Base-by-base conservation (phyloP, 805 yeast genomes). In the Clavispora vitiphila region DNA sequence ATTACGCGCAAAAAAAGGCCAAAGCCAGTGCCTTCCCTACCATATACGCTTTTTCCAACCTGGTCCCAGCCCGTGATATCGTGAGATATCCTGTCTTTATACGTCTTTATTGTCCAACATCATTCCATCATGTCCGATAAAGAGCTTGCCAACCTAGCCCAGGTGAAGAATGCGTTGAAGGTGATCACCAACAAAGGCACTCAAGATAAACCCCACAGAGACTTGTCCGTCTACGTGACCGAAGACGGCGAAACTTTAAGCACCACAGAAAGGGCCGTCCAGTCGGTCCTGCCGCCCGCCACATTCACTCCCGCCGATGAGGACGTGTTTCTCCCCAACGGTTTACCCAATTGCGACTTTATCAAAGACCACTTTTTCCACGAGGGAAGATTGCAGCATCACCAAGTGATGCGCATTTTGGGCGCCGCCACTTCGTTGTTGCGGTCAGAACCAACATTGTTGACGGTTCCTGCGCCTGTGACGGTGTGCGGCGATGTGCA, bases 401-500 rank as follows among this genome's bases (percentile, higher is more conserved):
- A 69, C 9, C 97, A 91, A 59, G 87, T 86, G 0, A 53, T 81
- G 34, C 69, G 69, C 35, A 90, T 91, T 40, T 58, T 91, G 32
- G 58, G 67, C 15, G 71, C 69, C 61, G 95, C 95, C 8, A 80
- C 89, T 0, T 69, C 68, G 18, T 60, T 81, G 7, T 71, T 93
- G 42, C 59, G 73, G 11, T 58, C 64, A 29, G 98, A 91, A 56
- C 95, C 96, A 5, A 91, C 86, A 54, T 58, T 91, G 52, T 67
- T 91, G 39, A 73, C 74, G 15, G 84, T 93, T 2, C 90, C 89
- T 3, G 95, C 96, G 0, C 99, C 98, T 1, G 86, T 91, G 2
- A 90, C 96, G 0, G 89, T 91, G 3, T 89, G 97, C 67, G 99
- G 99, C 42, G 98, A 91, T 64, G 76, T 90, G n/a, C 98, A 91